These are phyloP conservation scores for Globisporangium iwayamae DNA, from an alignment of 352 stramenopile genomes.

Conservation along the genomic window DNA sequence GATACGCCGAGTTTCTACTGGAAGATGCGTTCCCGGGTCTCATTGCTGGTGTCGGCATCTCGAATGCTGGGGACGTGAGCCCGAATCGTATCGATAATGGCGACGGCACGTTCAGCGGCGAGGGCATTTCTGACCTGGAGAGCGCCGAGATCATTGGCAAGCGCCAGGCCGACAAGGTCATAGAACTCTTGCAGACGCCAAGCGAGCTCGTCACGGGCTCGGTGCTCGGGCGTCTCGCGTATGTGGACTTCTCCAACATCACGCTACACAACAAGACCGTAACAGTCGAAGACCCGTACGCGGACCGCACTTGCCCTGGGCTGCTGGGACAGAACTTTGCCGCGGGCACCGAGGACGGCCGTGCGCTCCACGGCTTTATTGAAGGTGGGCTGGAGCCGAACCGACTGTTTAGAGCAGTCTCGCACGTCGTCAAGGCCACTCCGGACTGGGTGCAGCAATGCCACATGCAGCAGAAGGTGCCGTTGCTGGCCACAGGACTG, in stretches of 20 bases:
- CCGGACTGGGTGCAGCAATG: constrained; percentile 40
- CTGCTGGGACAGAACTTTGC: constrained; percentile 47
- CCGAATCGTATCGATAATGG: constrained; percentile 43
- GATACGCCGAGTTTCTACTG: constrained; percentile 41
- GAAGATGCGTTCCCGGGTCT: constrained; percentile 27
- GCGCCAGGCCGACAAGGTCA: constrained; percentile 30
- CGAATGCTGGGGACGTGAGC: constrained; percentile 41
- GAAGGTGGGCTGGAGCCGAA: constrained; percentile 36
- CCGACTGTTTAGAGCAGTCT: constrained; percentile 21
- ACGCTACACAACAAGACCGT: constrained; percentile 18
- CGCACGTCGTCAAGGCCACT: constrained; percentile 24
- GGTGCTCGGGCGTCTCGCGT: constrained; percentile 31
- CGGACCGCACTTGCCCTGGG: constrained; percentile 35
- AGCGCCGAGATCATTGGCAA: constrained; percentile 41
- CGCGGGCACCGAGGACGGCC: constrained; percentile 42
- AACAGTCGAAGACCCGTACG: constrained; percentile 24
- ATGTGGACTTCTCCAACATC: constrained; percentile 46
- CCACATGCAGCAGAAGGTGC: constrained; percentile 36
- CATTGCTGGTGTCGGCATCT: constrained; percentile 34
- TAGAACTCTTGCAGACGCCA: background rate
- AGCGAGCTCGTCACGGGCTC: constrained; percentile 26
- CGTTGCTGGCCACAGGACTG: constrained; percentile 32
- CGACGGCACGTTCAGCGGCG: constrained; percentile 38
- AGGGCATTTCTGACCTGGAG: constrained; percentile 29
- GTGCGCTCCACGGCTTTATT: constrained; percentile 25